Percentiles rank a stretch among this genome's conserved stretches.
These are phyloP conservation scores for Pleurotus djamor DNA, from an alignment of 768 basidiomycete species.

Conservation along the genomic window DNA sequence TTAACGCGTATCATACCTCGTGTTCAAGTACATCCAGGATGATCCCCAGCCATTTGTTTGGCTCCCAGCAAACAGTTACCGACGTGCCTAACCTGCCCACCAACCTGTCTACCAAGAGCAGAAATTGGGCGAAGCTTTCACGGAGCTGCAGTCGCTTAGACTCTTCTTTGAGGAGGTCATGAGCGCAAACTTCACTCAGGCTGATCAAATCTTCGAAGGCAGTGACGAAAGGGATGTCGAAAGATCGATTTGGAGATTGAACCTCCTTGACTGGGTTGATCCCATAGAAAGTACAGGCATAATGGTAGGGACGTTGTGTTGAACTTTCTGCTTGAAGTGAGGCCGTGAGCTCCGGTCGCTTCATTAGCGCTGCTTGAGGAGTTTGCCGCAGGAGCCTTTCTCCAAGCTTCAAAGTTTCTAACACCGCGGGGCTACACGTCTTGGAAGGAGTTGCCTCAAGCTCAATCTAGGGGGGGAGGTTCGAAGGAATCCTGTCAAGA, in stretches of 20 bases:
- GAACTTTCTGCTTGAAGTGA: constrained; percentile 25
- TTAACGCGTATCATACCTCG: constrained; percentile 38
- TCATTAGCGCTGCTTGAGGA: constrained; percentile 45
- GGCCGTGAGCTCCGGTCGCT: constrained; percentile 45
- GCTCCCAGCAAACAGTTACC: constrained; percentile 54
- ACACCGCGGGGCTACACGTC: constrained; percentile 30
- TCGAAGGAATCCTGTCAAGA: neutral
- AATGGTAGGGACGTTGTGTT: constrained; percentile 43
- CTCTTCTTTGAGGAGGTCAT: constrained; percentile 24
- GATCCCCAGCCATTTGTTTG: constrained; percentile 57
- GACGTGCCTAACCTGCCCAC: constrained; percentile 38
- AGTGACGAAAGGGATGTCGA: constrained; percentile 50
- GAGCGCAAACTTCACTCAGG: constrained; percentile 45
- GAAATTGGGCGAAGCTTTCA: constrained; percentile 48
- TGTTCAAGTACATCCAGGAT: constrained; percentile 53
- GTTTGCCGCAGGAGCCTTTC: constrained; percentile 53
- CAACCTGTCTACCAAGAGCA: constrained; percentile 52
- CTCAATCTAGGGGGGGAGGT: neutral
- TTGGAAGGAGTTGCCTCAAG: constrained; percentile 13
- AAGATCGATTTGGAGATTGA: constrained; percentile 16
- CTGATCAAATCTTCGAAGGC: constrained; percentile 53
- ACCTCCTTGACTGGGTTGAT: constrained; percentile 25
- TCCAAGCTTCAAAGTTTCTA: constrained; percentile 44
- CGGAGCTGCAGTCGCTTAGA: constrained; percentile 30
- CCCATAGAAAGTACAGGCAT: constrained; percentile 64